Evolutionary conservation across 129 eudicot genomes (phyloP).

Genomic region (Kitagawia praeruptora): DNA sequence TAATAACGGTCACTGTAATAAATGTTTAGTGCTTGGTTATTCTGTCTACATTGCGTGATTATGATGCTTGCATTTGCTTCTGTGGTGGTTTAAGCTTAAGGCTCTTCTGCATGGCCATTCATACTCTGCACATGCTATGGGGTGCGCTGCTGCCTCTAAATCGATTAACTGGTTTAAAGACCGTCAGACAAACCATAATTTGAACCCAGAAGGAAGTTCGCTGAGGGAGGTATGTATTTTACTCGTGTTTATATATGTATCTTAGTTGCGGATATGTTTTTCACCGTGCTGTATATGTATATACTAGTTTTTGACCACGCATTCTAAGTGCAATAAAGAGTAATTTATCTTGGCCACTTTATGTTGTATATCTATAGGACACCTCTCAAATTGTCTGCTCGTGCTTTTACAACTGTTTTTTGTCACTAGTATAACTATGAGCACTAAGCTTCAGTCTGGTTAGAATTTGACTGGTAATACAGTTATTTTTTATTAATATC

Average conservation of each 20-base stretch:
- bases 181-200: conserved; percentile 49
- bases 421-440: not conserved
- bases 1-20: not conserved
- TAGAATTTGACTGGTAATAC: not conserved
- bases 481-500: no score
- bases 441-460: not conserved
- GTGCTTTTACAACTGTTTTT: no score
- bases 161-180: conserved; percentile 85
- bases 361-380: not conserved
- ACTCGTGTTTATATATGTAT: not conserved
- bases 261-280: not conserved
- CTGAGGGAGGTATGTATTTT: conserved; percentile 55
- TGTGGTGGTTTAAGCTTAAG: conserved; percentile 45
- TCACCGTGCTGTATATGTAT: not conserved
- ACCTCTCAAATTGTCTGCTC: not conserved
- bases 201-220: conserved; percentile 36
- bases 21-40: not conserved
- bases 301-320: not conserved
- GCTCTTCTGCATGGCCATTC: conserved; percentile 98
- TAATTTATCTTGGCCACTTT: not conserved
- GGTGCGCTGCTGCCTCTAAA: conserved; percentile 75
- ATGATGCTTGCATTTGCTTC: not conserved
- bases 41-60: not conserved
- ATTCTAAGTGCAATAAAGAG: not conserved
- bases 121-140: conserved; percentile 89